Evolutionary conservation across 441 rosid genomes (phyloP), one percentile per base, ranked within the genome.

Genomic region (Jatropha multifida): DNA sequence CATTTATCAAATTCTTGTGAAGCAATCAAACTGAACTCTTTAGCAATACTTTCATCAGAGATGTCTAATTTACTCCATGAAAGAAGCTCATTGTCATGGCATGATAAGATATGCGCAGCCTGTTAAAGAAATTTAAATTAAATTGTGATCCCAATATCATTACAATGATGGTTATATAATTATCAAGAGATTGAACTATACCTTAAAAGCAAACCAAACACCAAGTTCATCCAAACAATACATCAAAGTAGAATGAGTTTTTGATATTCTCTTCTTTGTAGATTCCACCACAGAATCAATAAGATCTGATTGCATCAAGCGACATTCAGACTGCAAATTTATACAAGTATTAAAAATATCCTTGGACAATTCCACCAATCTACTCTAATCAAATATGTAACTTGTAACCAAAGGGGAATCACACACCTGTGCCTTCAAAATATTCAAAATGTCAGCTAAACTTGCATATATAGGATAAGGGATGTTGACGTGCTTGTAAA

Each of bases 151-250:
- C 54, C 51, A 14, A 52, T 37, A 61, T 6, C 17, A 66, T 15
- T 32, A 23, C 27, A 68, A 37, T 54, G 56, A 71, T 18, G 4
- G 13, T 63, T 52, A 59, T 5, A 20, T 2, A 32, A 32, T 14
- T 20, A 48, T 72, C 69, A 40, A 44, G 54, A 79, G 54, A 58
- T 6, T 40, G 48, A 61, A 76, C 23, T 27, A 46, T 80, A 96
- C 99, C 99, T 91, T 93, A 38, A 66, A 83, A 41, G 99, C 96
- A 84, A 89, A 77, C 91, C 87, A 91, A 73, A 88, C 82, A 32
- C 99, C 99, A 12, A 91, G 94, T 48, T 90, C 88, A 37, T 76
- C 85, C 83, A 91, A 78, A 81, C 98, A 96, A 82, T 83, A 87
- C n/a, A 83, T 69, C 62, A 96, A 79, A 54, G 80, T 62, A 37